A percentile compares a stretch with the other conserved stretches of the same genome.
These are phyloP conservation scores for Leccinum olivaceopallidum DNA, from an alignment of 768 basidiomycete species.

Conservation along the genomic window DNA sequence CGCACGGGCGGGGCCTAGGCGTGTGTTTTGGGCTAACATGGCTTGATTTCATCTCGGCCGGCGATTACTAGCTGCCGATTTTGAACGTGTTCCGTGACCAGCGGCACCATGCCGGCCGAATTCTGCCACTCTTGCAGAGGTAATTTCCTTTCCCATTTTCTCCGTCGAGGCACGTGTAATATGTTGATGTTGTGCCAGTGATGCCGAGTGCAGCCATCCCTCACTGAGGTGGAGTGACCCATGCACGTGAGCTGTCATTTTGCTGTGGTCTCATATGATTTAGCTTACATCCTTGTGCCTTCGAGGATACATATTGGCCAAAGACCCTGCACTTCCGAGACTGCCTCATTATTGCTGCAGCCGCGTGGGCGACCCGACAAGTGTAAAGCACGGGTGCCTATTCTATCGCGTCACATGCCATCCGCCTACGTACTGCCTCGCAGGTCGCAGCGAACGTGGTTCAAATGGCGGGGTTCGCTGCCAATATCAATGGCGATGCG, in stretches of 20 bases:
- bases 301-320: not conserved
- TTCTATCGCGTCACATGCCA: not conserved
- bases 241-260: constrained; percentile 1
- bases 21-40: not conserved
- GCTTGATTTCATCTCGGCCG: not conserved
- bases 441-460: constrained; percentile 8
- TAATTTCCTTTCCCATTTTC: constrained; percentile 1
- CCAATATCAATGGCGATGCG: constrained; percentile 10
- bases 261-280: not conserved
- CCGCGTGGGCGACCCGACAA: not conserved
- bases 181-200: not conserved
- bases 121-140: constrained; percentile 4
- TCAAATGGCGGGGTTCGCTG: constrained; percentile 21
- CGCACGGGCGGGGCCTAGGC: not conserved
- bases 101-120: not conserved
- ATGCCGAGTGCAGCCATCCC: not conserved
- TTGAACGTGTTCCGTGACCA: constrained; percentile 19
- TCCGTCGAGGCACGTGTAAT: not conserved
- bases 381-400: not conserved
- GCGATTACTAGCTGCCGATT: constrained; percentile 18
- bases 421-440: no score
- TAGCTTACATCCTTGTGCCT: not conserved
- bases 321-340: not conserved
- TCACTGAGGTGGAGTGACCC: not conserved
- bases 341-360: not conserved